These are phyloP conservation scores for Colletotrichum cereale DNA, from an alignment of 2,329 filamentous ascomycete genomes.

Conservation along the genomic window DNA sequence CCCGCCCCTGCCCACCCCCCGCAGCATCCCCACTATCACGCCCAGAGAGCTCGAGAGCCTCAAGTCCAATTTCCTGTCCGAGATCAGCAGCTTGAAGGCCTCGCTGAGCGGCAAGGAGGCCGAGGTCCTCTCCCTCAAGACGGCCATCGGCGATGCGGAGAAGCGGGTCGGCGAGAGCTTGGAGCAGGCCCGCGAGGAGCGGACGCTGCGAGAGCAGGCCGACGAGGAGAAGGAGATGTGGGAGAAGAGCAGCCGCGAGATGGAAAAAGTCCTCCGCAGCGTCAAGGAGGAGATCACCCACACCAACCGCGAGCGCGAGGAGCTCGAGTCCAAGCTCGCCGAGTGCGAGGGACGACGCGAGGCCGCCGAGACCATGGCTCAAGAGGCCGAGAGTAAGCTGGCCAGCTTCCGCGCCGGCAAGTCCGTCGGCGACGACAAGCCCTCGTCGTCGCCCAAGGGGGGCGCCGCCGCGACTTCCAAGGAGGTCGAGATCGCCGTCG, in stretches of 20 bases:
- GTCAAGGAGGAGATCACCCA: conserved; percentile 85
- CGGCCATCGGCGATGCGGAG: conserved; percentile 90
- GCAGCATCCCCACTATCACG: conserved; percentile 90
- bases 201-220: conserved; percentile 76
- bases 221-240: conserved; percentile 83
- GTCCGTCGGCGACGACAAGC: conserved; percentile 59
- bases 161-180: conserved; percentile 88
- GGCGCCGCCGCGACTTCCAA: conserved; percentile 51
- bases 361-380: conserved; percentile 80
- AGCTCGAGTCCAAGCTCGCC: conserved; percentile 80
- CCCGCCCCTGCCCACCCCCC: conserved; percentile 91
- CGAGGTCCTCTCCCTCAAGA: conserved; percentile 88
- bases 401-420: conserved; percentile 78
- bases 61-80: conserved; percentile 90
- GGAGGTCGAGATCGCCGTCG: conserved; percentile 87
- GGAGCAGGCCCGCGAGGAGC: conserved; percentile 85
- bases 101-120: conserved; percentile 93
- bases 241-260: conserved; percentile 87
- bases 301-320: conserved; percentile 84
- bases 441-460: conserved; percentile 48
- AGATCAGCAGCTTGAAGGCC: conserved; percentile 94
- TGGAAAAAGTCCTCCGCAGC: conserved; percentile 83
- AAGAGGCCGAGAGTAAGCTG: conserved; percentile 82
- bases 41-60: conserved; percentile 92
- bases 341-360: conserved; percentile 81